A percentile compares a stretch with the other conserved stretches of the same genome.
Conservation (phyloP, 176 grass and related monocot genomes). For the Oryza officinalis region DNA sequence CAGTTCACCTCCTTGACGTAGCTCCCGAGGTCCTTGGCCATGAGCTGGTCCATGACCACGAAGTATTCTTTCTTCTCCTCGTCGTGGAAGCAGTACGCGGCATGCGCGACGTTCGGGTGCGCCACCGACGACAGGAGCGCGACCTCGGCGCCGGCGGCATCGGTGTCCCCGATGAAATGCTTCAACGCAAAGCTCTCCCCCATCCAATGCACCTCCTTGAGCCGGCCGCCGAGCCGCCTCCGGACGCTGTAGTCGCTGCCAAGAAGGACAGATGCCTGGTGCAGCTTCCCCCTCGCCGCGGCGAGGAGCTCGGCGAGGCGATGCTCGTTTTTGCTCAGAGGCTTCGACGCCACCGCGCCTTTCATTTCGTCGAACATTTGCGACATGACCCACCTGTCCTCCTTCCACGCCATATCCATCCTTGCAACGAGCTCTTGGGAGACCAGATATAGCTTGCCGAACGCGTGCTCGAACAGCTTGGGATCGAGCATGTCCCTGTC, state of each 20-base stretch:
- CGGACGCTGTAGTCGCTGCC: slow-evolving; percentile 70
- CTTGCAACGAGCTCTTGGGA: slow-evolving; percentile 46
- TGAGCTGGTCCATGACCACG: slow-evolving; percentile 71
- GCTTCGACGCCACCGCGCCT: slow-evolving; percentile 28
- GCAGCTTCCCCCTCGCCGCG: slow-evolving; percentile 56
- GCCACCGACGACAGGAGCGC: slow-evolving; percentile 63
- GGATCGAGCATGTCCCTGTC: slow-evolving; percentile 69
- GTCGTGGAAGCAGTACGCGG: slow-evolving; percentile 68
- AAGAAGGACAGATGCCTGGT: slow-evolving; percentile 55
- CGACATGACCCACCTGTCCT: slow-evolving; percentile 78
- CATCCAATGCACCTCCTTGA: slow-evolving; percentile 96
- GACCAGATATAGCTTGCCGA: slow-evolving; percentile 58
- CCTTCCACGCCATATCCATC: slow-evolving; percentile 75
- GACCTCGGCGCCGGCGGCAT: slow-evolving; percentile 48
- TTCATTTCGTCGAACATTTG: slow-evolving; percentile 68
- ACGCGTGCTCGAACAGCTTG: slow-evolving; percentile 64
- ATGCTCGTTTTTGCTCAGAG: slow-evolving; percentile 57
- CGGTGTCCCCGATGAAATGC: slow-evolving; percentile 69
- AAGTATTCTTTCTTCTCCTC: slow-evolving; percentile 84
- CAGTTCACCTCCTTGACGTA: slow-evolving; percentile 67
- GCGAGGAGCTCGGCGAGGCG: slow-evolving; percentile 69
- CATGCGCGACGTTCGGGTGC: slow-evolving; percentile 73
- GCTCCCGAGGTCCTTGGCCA: slow-evolving; percentile 70
- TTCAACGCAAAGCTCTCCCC: slow-evolving; percentile 76
- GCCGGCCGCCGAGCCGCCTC: slow-evolving; percentile 51